Base-by-base conservation (phyloP, 1,284 basidiomycete genomes). In the Porodaedalea pini region DNA sequence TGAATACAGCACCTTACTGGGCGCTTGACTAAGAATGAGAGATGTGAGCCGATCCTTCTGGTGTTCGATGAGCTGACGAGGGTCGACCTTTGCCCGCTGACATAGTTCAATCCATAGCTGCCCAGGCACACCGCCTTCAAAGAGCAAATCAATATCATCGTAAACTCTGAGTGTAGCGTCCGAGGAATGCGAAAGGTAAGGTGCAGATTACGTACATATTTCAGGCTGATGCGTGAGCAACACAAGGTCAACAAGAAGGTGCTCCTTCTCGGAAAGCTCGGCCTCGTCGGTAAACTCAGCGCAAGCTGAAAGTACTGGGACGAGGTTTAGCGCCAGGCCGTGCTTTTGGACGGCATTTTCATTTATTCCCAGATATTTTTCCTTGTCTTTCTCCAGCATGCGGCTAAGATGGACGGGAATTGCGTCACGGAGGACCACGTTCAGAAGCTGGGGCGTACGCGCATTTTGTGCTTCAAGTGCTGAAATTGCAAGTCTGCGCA, bases 21-120 rank as follows among this genome's bases (percentile, higher is more conserved):
- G 70, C 1, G 27, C 27, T 49, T 49, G 48, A 27, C 73, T 72
- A 25, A 86, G 65, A 4, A 88, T 69, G 2, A 76, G 69, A 10
- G 73, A 68, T 55, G 90, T 63, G 5, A 90, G 68, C 11, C 68
- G 69, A 53, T 85, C 77, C 1, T 83, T 52, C 51, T 82, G 73
- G 17, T 69, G 72, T 10, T 71, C 72, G 13, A 89, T 77, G 2
- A 91, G 68, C 10, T 79, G 75, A 34, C 81, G 79, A 0, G 93
- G 92, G 68, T 94, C 89, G 4, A 81, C 67, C 2, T 76, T 70
- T 0, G 86, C 84, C 56, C 78, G 79, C 64, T 92, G 87, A 54
- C 88, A 88, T 3, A 92, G 64, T 53, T 93, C 90, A 61, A 96
- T 88, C 93, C 94, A 98, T 1, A 85, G 79, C 57, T 84, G 82